Evolutionary conservation across 1,284 basidiomycete species (phyloP).

Genomic region (Salmacisia buchloeana): DNA sequence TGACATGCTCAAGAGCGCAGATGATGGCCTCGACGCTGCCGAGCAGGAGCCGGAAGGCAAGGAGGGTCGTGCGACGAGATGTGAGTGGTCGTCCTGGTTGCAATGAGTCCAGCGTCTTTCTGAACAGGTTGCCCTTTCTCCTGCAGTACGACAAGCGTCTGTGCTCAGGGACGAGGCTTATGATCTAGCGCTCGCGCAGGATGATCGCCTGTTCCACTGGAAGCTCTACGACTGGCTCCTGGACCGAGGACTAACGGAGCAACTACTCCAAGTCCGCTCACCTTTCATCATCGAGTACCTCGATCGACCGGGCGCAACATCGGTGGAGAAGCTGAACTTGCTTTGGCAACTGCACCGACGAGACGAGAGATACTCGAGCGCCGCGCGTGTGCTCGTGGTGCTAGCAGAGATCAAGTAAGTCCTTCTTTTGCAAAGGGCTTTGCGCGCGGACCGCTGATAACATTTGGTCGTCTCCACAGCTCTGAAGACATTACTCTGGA

Average conservation of each 20-base stretch:
- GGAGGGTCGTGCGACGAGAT: background rate
- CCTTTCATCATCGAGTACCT: slow-evolving; percentile 82
- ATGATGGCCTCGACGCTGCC: slow-evolving; percentile 55
- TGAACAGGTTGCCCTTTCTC: slow-evolving; percentile 53
- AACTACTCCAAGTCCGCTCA: slow-evolving; percentile 65
- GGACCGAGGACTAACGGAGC: slow-evolving; percentile 69
- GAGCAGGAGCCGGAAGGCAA: slow-evolving; percentile 17
- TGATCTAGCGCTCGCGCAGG: slow-evolving; percentile 28
- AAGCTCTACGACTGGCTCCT: slow-evolving; percentile 92
- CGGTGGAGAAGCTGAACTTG: slow-evolving; percentile 76
- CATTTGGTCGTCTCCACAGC: background rate
- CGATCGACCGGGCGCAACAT: slow-evolving; percentile 70
- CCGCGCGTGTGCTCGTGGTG: slow-evolving; percentile 77
- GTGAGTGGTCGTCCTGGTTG: background rate
- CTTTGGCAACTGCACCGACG: slow-evolving; percentile 91
- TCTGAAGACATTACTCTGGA: slow-evolving; percentile 29
- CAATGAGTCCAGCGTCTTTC: background rate
- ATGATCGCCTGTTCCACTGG: slow-evolving; percentile 90
- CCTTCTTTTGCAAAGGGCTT: background rate
- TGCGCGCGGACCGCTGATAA: background rate
- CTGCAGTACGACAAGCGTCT: slow-evolving; percentile 63
- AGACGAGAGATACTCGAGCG: slow-evolving; percentile 64
- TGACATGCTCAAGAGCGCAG: slow-evolving; percentile 73
- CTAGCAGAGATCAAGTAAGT: slow-evolving; percentile 78
- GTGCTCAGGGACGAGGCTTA: slow-evolving; percentile 65